phyloP scores from a whole-genome alignment of 73 alveolate species.

The Tetrahymena malaccensis region DNA sequence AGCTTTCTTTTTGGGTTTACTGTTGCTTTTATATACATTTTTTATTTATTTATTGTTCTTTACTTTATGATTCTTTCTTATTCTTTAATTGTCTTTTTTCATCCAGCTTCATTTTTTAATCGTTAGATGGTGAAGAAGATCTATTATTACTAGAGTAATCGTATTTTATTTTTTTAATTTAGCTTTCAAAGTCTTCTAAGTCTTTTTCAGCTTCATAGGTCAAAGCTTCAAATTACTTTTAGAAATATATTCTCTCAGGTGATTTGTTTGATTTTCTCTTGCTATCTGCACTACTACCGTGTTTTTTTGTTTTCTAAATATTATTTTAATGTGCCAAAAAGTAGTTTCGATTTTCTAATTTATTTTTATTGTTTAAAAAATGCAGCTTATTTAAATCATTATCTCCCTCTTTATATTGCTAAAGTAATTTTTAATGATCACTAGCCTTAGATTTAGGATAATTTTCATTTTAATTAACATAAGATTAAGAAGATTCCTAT shows the following conservation, averaged over 20 bases:
- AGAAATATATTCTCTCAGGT: not conserved
- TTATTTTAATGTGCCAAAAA: not conserved
- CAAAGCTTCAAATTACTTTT: not conserved
- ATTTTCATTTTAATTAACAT: not conserved
- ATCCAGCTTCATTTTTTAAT: not conserved
- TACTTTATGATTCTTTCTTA: not conserved
- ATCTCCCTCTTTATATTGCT: not conserved
- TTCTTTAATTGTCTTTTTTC: not conserved
- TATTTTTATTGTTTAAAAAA: not conserved
- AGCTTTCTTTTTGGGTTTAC: not conserved
- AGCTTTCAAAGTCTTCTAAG: not conserved
- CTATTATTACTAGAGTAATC: not conserved
- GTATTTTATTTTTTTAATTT: not conserved
- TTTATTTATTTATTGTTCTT: not conserved
- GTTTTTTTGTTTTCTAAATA: not conserved
- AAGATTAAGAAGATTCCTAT: not conserved
- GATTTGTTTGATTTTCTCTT: not conserved
- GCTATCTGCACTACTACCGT: not conserved
- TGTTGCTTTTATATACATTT: not conserved
- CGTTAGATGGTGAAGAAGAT: not conserved
- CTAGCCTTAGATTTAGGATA: not conserved
- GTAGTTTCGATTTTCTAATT: not conserved
- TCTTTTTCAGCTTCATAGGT: not conserved
- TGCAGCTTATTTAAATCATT: not conserved
- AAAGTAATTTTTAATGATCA: not conserved